Percentiles rank a stretch among this genome's conserved stretches.
These are phyloP conservation scores for Chimonanthus salicifolius DNA, from an alignment of 164 flowering plant genomes.

Conservation along the genomic window DNA sequence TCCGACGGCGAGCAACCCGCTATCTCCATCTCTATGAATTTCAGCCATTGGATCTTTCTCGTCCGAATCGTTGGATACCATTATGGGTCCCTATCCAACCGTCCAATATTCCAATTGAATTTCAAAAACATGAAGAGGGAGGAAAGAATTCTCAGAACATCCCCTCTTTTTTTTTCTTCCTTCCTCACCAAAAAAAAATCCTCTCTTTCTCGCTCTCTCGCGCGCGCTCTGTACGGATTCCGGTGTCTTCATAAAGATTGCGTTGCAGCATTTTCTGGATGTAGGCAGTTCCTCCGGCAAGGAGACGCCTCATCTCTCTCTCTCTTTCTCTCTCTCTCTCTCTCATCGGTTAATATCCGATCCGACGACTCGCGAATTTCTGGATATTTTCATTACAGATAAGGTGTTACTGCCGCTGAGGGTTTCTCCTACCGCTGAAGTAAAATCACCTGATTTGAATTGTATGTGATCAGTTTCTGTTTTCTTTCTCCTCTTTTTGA, in stretches of 20 bases:
- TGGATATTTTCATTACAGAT: not conserved
- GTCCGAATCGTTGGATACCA: slow-evolving; percentile 30
- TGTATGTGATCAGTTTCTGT: not conserved
- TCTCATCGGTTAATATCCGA: not conserved
- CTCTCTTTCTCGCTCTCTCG: slow-evolving; percentile 9
- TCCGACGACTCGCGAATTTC: not conserved
- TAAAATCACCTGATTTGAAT: slow-evolving; percentile 1
- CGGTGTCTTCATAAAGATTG: slow-evolving; percentile 2
- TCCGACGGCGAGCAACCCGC: slow-evolving; percentile 30
- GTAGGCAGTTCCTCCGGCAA: not conserved
- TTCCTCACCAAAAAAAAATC: slow-evolving; percentile 5
- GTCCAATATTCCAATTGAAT: slow-evolving; percentile 47
- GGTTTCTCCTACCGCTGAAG: slow-evolving; percentile 17
- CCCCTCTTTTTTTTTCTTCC: slow-evolving; percentile 8
- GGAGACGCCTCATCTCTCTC: slow-evolving; percentile 2
- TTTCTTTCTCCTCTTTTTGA: slow-evolving; percentile 1
- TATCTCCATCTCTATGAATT: slow-evolving; percentile 36
- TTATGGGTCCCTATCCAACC: slow-evolving; percentile 25
- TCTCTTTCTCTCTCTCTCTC: not conserved
- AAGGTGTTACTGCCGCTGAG: slow-evolving; percentile 5
- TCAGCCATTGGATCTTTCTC: slow-evolving; percentile 23
- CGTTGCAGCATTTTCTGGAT: slow-evolving; percentile 11
- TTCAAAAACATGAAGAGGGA: slow-evolving; percentile 66
- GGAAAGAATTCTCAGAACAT: slow-evolving; percentile 18
- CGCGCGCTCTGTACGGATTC: slow-evolving; percentile 10